These are phyloP conservation scores for Meyerozyma sp. DNA, from an alignment of 1,139 yeast species.

Conservation along the genomic window DNA sequence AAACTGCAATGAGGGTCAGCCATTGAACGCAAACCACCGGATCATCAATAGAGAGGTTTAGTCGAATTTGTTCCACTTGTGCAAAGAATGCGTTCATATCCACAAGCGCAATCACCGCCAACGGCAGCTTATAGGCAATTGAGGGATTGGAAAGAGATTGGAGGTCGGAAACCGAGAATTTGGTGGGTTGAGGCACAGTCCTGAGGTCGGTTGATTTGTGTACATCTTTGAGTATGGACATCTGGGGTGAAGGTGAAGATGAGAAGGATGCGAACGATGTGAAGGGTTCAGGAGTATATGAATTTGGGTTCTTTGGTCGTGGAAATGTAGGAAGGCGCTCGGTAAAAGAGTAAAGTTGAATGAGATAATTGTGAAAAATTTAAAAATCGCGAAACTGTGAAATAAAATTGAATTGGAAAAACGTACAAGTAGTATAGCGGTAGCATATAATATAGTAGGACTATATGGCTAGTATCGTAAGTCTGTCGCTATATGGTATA, in stretches of 20 bases:
- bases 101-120: slow-evolving; percentile 79
- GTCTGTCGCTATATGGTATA: no score
- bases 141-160: slow-evolving; percentile 39
- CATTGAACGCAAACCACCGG: slow-evolving; percentile 96
- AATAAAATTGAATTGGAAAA: no score
- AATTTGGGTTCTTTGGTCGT: no score
- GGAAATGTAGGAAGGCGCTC: no score
- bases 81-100: slow-evolving; percentile 96
- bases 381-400: no score
- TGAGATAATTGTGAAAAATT: no score
- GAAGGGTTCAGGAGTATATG: neutral
- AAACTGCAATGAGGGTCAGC: slow-evolving; percentile 83
- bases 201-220: neutral
- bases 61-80: slow-evolving; percentile 81
- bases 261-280: neutral
- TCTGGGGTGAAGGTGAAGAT: neutral
- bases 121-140: slow-evolving; percentile 54
- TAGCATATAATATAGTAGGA: no score
- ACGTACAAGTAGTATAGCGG: no score
- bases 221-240: neutral
- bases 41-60: slow-evolving; percentile 56
- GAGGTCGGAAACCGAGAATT: slow-evolving; percentile 44
- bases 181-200: neutral
- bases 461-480: no score
- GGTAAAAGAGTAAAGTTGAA: no score